Evolutionary conservation across 805 yeast genomes (phyloP).

Genomic region (Lipomyces yamanashiensis): DNA sequence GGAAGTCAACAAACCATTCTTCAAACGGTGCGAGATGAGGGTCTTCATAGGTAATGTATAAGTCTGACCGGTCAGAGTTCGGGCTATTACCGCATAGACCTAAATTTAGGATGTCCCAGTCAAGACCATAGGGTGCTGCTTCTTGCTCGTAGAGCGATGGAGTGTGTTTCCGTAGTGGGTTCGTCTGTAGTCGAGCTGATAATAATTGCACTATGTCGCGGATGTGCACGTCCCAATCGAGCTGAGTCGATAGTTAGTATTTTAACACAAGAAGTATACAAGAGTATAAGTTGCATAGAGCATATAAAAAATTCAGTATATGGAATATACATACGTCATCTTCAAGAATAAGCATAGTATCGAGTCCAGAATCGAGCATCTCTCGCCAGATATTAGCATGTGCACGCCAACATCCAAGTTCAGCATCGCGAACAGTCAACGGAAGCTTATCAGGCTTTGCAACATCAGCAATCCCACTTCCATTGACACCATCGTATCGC

Average conservation of each 20-base stretch:
- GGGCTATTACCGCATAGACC: constrained; percentile 24
- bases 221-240: constrained; percentile 24
- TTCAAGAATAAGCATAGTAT: constrained; percentile 23
- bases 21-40: neutral
- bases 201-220: constrained; percentile 8
- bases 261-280: too few relatives aligned
- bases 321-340: constrained; percentile 15
- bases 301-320: too few relatives aligned
- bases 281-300: too few relatives aligned
- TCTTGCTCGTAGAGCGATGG: constrained; percentile 9
- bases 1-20: neutral
- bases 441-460: constrained; percentile 11
- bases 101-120: constrained; percentile 25
- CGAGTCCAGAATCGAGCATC: constrained; percentile 13
- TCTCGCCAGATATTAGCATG: constrained; percentile 23
- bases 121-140: constrained; percentile 27
- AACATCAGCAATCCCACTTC: constrained; percentile 9
- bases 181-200: constrained; percentile 16
- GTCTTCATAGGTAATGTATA: constrained; percentile 10
- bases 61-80: constrained; percentile 10
- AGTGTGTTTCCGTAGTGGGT: constrained; percentile 6
- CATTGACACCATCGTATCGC: constrained; percentile 20
- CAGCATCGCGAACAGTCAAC: neutral
- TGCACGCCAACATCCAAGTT: constrained; percentile 30
- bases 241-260: neutral